Evolutionary conservation across 176 grass and related monocot genomes (phyloP), one percentile per base, ranked within the genome.

Genomic region (Aegilops umbellulata): DNA sequence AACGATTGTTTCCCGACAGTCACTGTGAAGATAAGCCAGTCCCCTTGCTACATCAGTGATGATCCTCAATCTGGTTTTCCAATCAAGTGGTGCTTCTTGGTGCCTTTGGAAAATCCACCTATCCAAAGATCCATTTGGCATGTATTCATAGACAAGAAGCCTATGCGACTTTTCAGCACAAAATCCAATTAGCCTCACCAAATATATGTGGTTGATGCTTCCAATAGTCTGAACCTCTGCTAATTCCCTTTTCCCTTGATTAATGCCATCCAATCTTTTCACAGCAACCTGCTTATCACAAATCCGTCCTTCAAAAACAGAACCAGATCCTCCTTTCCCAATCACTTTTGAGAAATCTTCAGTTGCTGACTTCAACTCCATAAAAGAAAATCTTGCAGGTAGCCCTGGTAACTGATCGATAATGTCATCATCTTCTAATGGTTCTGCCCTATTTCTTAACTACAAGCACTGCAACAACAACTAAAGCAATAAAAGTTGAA

Each of bases 131-230:
- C 93, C 88, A 72, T 84, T 81, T 16, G 81, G 35, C 88, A 92
- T 92, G 64, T 90, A 95, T 30, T 95, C 86, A 39, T 89, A 90
- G 22, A 90, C 90, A 26, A 89, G 82, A 64, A 92, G 90, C 35
- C 83, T 88, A 69, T 92, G 69, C 1, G 76, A 69, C 44, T 79
- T 88, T 20, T 92, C 82, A 61, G 61, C 79, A 60, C 90, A 92
- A 67, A 90, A 95, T 81, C 86, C 93, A 68, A 92, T 62, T 23
- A 95, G 75, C 79, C 72, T 90, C 60, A 95, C 85, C 51, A 92
- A 69, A 69, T 88, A 67, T 49, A 84, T 26, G 46, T 90, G 85
- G 58, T 95, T 87, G 82, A 92, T 84, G 31, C 80, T 88, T 72
- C 90, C 90, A 60, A 95, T 79, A 0, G 83, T 93, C 15, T 90